Conservation (phyloP, 2,329 filamentous ascomycete genomes). For the Aspergillus persii region DNA sequence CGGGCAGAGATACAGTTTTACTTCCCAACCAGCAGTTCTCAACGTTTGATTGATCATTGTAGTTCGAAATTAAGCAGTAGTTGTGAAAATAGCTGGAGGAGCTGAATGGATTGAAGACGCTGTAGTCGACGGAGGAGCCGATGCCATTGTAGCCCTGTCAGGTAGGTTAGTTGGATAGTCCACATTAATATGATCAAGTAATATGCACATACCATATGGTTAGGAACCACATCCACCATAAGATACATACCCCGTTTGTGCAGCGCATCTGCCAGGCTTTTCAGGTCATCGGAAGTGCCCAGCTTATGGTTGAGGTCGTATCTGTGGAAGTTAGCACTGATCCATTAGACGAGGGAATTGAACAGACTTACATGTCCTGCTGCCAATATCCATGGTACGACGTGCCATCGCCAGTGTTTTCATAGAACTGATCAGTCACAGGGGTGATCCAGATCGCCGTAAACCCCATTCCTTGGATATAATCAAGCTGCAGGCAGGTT, state of each 20-base stretch:
- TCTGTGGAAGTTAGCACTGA: conserved; percentile 11
- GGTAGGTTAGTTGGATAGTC: background rate
- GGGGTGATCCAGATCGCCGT: conserved; percentile 52
- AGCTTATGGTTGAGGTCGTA: conserved; percentile 57
- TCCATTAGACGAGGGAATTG: background rate
- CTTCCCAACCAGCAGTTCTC: conserved; percentile 55
- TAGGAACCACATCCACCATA: conserved; percentile 61
- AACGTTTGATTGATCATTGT: conserved; percentile 48
- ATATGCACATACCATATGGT: conserved; percentile 47
- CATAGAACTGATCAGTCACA: conserved; percentile 39
- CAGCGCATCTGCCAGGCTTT: conserved; percentile 54
- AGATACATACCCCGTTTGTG: conserved; percentile 59
- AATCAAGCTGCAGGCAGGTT: conserved; percentile 40
- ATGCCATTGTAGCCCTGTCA: conserved; percentile 46
- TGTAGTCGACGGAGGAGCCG: conserved; percentile 53
- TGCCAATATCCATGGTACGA: conserved; percentile 55
- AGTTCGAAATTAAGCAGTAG: conserved; percentile 55
- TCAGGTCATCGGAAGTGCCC: conserved; percentile 59
- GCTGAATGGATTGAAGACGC: conserved; percentile 55
- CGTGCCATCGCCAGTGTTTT: conserved; percentile 36
- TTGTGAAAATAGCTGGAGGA: conserved; percentile 59
- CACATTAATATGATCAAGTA: background rate
- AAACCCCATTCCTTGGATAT: conserved; percentile 50
- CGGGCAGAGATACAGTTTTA: conserved; percentile 58
- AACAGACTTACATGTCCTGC: conserved; percentile 40